phyloP scores from a whole-genome alignment of 2,329 filamentous ascomycete genomes.

The Pseudogymnoascus sp. region DNA sequence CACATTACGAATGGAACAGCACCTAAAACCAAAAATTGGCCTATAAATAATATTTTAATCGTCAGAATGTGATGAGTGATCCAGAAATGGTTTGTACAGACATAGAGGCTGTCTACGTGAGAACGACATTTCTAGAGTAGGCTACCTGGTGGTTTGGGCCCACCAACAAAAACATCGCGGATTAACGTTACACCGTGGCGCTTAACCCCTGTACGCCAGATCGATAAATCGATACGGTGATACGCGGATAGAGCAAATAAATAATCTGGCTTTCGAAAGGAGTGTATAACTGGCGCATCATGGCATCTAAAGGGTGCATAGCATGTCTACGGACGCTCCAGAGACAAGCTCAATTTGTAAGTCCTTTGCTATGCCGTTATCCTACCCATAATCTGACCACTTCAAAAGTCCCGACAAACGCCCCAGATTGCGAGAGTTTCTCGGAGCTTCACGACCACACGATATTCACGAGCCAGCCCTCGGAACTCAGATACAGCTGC shows the following conservation, averaged over 20 bases:
- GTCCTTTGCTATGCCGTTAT: background rate
- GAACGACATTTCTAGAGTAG: background rate
- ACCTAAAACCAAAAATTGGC: background rate
- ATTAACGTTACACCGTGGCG: background rate
- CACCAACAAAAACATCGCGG: background rate
- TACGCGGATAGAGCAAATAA: slow-evolving; percentile 1
- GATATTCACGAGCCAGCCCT: slow-evolving; percentile 22
- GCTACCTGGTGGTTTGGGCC: background rate
- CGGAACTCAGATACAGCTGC: slow-evolving; percentile 16
- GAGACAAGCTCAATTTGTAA: slow-evolving; percentile 17
- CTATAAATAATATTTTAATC: background rate
- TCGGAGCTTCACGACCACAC: slow-evolving; percentile 21
- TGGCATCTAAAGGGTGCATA: slow-evolving; percentile 17
- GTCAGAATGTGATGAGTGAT: background rate
- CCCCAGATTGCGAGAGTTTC: slow-evolving; percentile 9
- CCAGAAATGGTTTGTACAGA: background rate
- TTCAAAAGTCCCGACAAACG: slow-evolving; percentile 11
- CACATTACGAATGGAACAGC: background rate
- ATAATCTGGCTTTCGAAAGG: background rate
- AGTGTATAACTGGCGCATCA: background rate
- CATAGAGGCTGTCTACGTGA: background rate
- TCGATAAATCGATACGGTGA: background rate
- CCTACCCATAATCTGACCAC: slow-evolving; percentile 11
- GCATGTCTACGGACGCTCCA: slow-evolving; percentile 25
- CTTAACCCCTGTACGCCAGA: background rate